Evolutionary conservation across 495 filamentous ascomycete genomes (phyloP).

Genomic region (Aspergillus panamensis): DNA sequence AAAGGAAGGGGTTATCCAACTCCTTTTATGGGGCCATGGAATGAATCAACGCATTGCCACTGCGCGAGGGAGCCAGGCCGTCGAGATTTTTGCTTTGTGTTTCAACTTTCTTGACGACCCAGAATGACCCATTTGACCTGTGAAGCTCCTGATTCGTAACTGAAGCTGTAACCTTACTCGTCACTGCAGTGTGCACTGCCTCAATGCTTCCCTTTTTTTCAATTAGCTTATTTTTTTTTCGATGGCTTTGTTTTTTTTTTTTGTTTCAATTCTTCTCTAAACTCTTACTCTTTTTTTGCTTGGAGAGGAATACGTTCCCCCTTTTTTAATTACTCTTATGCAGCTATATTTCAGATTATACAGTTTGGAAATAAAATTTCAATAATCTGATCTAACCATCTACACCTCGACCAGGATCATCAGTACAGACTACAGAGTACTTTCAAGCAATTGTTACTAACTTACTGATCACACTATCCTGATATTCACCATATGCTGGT

Average conservation of each 20-base stretch:
- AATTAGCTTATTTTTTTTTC: background rate
- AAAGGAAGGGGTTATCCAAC: background rate
- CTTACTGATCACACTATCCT: too few species aligned
- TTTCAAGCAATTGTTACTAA: too few species aligned
- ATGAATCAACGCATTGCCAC: background rate
- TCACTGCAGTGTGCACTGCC: constrained; percentile 26
- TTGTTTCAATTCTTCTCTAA: background rate
- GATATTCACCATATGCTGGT: background rate
- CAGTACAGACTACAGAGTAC: too few species aligned
- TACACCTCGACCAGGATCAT: too few species aligned
- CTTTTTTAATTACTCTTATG: background rate
- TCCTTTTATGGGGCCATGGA: background rate
- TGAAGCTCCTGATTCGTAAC: constrained; percentile 1
- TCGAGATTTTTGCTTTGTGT: background rate
- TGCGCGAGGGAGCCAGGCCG: background rate
- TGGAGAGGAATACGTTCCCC: background rate
- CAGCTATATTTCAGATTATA: too few species aligned
- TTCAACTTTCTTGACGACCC: background rate
- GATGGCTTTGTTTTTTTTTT: background rate
- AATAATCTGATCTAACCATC: too few species aligned
- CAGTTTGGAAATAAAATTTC: too few species aligned
- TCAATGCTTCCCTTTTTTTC: constrained; percentile 15
- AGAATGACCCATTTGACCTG: background rate
- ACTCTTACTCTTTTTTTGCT: background rate
- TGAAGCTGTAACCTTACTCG: constrained; percentile 22